Evolutionary conservation across 768 basidiomycete species (phyloP).

Genomic region (Fomitopsis pulvina): DNA sequence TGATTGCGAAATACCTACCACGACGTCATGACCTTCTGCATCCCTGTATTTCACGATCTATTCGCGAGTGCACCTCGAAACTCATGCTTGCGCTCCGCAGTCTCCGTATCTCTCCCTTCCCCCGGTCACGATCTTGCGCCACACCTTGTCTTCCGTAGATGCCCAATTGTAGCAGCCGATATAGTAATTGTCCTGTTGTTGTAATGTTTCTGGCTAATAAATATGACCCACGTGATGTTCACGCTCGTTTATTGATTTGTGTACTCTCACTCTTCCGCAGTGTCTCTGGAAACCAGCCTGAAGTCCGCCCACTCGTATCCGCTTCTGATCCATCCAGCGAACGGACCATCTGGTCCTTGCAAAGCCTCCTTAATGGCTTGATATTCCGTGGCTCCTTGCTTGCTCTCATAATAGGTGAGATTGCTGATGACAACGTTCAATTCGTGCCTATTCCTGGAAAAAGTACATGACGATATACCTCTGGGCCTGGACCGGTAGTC

Average conservation of each 20-base stretch:
- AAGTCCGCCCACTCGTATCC: slow-evolving; percentile 52
- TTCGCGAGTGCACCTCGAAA: not conserved
- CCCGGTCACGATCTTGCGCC: not conserved
- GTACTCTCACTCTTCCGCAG: too few species aligned
- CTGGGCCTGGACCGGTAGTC: slow-evolving; percentile 7
- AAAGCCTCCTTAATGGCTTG: slow-evolving; percentile 45
- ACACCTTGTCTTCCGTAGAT: not conserved
- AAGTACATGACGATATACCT: not conserved
- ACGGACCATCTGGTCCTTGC: slow-evolving; percentile 36
- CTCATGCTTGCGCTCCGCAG: not conserved
- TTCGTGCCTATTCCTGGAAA: not conserved
- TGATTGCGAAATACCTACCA: not conserved
- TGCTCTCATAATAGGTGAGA: slow-evolving; percentile 36
- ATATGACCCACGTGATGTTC: too few species aligned
- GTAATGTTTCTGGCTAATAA: not conserved
- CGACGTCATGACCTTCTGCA: not conserved
- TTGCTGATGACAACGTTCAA: slow-evolving; percentile 4
- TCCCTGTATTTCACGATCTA: not conserved
- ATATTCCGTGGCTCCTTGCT: slow-evolving; percentile 37
- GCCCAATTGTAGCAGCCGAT: not conserved
- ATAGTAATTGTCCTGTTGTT: not conserved
- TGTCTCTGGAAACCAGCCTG: slow-evolving; percentile 6
- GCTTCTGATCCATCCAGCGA: slow-evolving; percentile 58
- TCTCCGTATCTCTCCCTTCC: not conserved
- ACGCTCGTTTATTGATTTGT: not conserved